Percentiles rank a stretch among this genome's conserved stretches.
Conservation (phyloP, 2,329 filamentous ascomycete genomes). For the Pseudopithomyces chartarum region DNA sequence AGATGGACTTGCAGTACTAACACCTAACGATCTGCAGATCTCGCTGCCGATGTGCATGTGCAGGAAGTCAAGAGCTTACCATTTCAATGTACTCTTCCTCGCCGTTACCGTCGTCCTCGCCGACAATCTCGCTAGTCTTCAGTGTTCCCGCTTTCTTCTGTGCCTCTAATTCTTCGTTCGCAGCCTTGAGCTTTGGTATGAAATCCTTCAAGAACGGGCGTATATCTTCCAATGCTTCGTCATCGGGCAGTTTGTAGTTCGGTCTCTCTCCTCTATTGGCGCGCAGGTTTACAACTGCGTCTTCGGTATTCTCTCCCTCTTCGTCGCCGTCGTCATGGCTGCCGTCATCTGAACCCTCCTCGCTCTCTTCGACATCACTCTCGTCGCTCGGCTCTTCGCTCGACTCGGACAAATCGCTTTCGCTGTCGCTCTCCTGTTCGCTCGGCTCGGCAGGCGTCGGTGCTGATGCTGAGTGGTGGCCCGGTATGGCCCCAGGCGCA, state of each 20-base stretch:
- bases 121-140: constrained; percentile 42
- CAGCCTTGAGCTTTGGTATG: constrained; percentile 49
- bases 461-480: constrained; percentile 22
- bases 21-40: background rate
- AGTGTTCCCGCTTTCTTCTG: constrained; percentile 47
- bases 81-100: constrained; percentile 48
- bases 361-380: constrained; percentile 35
- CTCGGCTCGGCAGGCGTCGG: constrained; percentile 26
- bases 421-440: constrained; percentile 27
- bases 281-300: constrained; percentile 32
- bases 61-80: constrained; percentile 26
- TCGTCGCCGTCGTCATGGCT: constrained; percentile 18
- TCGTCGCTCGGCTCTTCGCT: constrained; percentile 46
- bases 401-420: constrained; percentile 39
- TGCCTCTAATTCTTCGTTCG: constrained; percentile 50
- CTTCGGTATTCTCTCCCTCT: constrained; percentile 9
- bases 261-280: constrained; percentile 39
- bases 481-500: constrained; percentile 25
- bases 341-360: constrained; percentile 10
- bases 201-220: constrained; percentile 47
- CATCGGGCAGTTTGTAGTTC: constrained; percentile 30
- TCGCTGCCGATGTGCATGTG: background rate
- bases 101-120: constrained; percentile 30
- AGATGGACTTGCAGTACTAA: background rate
- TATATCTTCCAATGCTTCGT: constrained; percentile 36